Evolutionary conservation across 352 stramenopile genomes (phyloP), one percentile per base, ranked within the genome.

Genomic region (Pythium brachiatum): DNA sequence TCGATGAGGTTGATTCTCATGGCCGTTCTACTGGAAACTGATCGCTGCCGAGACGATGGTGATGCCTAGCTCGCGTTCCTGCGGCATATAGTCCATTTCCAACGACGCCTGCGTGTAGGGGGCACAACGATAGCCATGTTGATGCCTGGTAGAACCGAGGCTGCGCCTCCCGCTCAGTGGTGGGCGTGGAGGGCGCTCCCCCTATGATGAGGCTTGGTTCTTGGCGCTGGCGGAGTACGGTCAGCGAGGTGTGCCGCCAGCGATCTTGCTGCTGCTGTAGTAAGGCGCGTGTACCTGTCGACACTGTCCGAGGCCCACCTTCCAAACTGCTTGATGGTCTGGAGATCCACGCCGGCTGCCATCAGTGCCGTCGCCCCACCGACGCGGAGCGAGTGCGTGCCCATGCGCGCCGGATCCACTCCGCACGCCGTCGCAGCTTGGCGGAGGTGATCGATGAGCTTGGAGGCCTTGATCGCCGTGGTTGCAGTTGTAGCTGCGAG

Each of bases 1-100:
- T 99, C 97, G 64, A 99, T 98, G 32, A 99, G 89, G 76, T 99
- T 99, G 60, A 99, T 93, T n/a, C 52, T 94, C 69, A 73, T 98
- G 89, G 34, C 95, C 87, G 2, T 88, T 88, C 97, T 96, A 99
- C 34, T 77, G 65, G 69, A 98, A 98, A 29, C 92, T 98, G 48
- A 98, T 98, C 51, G 97, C 96, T 7, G 97, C 97, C 46, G 91
- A 95, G 52, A 95, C 96, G 69, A 99, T 99, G 1, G 97, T 99
- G 75, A 99, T 99, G 53, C 97, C 97, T 26, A 96, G 87, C 76
- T 99, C 96, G 65, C 97, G 92, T 75, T 99, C 97, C 68, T 97
- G 92, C 20, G 81, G 74, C 72, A 94, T 77, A 62, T 90, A 94
- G 66, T 95, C 85, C 75, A 92, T 92, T n/a, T n/a, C n/a, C n/a